phyloP scores from a whole-genome alignment of 1,284 basidiomycete species.

The Xerocomus cyaneibrunnescens region DNA sequence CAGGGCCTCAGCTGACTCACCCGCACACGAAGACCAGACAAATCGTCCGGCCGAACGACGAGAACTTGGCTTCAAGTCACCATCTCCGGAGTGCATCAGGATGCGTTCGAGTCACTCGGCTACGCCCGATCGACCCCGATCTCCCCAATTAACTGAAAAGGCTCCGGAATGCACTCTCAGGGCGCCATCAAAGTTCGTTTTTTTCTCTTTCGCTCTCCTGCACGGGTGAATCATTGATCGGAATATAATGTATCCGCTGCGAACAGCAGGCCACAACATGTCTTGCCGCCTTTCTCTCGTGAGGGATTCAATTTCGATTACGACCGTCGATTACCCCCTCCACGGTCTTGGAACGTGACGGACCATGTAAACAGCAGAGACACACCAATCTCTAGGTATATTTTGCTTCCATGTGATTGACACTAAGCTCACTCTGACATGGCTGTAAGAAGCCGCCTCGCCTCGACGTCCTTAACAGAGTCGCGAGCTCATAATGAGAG shows the following conservation, averaged over 20 bases:
- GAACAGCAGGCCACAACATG: slow-evolving; percentile 37
- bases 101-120: slow-evolving; percentile 21
- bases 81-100: slow-evolving; percentile 21
- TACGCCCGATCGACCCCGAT: slow-evolving; percentile 20
- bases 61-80: slow-evolving; percentile 19
- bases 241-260: slow-evolving; percentile 24
- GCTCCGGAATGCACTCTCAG: slow-evolving; percentile 25
- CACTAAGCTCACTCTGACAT: slow-evolving; percentile 20
- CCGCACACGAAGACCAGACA: slow-evolving; percentile 23
- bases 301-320: slow-evolving; percentile 37
- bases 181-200: slow-evolving; percentile 29
- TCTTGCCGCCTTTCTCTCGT: slow-evolving; percentile 33
- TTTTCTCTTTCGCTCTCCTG: not conserved
- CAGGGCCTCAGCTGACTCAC: slow-evolving; percentile 36
- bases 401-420: slow-evolving; percentile 5
- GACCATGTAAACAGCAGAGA: slow-evolving; percentile 29
- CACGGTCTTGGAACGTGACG: slow-evolving; percentile 32
- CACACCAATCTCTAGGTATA: slow-evolving; percentile 29
- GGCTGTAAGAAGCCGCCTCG: slow-evolving; percentile 23
- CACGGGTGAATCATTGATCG: slow-evolving; percentile 27
- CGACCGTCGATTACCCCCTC: slow-evolving; percentile 36
- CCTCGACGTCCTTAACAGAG: slow-evolving; percentile 25
- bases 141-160: slow-evolving; percentile 22
- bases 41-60: slow-evolving; percentile 16
- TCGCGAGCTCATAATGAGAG: slow-evolving; percentile 24